phyloP scores from a whole-genome alignment of 2,329 filamentous ascomycete genomes.

The Penicillium sp. region DNA sequence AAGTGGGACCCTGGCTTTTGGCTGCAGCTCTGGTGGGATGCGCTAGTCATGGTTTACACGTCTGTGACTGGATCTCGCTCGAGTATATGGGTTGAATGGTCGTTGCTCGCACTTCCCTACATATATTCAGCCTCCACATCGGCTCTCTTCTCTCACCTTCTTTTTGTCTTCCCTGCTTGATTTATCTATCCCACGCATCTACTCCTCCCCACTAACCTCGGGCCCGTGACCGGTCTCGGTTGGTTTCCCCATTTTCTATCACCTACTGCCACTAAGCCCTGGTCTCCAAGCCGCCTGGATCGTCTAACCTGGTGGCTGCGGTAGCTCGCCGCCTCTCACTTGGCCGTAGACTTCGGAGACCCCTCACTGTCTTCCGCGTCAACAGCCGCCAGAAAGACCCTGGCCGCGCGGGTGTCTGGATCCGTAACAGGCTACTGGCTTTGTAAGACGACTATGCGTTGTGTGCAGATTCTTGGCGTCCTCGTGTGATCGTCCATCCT shows the following conservation, averaged over 20 bases:
- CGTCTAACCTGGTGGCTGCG: constrained; percentile 3
- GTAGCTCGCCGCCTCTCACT: background rate
- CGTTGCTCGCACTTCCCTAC: background rate
- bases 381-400: background rate
- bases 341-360: background rate
- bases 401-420: constrained; percentile 1
- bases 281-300: background rate
- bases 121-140: background rate
- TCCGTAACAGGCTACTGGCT: constrained; percentile 10
- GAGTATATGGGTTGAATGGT: constrained; percentile 6
- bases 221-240: background rate
- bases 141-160: background rate
- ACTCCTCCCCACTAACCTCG: background rate
- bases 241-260: background rate
- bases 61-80: constrained; percentile 2
- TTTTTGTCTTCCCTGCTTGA: background rate
- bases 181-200: background rate
- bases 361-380: background rate
- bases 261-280: constrained; percentile 9
- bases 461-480: constrained; percentile 6
- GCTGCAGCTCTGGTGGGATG: constrained; percentile 6
- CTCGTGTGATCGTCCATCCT: constrained; percentile 7
- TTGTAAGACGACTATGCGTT: constrained; percentile 8
- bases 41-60: background rate
- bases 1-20: background rate